These are phyloP conservation scores for Casuarina cunninghamiana DNA, from an alignment of 306 rosid species.

Conservation along the genomic window DNA sequence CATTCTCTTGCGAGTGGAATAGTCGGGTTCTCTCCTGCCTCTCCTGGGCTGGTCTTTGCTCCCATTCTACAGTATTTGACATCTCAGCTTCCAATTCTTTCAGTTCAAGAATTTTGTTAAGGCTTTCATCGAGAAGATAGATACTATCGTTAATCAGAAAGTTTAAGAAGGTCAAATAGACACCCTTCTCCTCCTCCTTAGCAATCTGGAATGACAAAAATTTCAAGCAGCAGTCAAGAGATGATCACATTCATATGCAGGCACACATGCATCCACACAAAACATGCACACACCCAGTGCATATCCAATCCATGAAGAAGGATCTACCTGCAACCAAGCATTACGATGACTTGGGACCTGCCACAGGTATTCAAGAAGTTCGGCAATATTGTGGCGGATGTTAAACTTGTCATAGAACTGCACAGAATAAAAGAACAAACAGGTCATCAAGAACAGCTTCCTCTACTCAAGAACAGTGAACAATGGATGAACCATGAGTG, in stretches of 20 bases:
- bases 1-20: conserved; percentile 98
- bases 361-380: conserved; percentile 98
- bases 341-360: conserved; percentile 97
- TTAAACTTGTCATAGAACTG: conserved; percentile 98
- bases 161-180: conserved; percentile 93
- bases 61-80: conserved; percentile 95
- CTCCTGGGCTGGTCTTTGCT: conserved; percentile 83
- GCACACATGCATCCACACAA: not conserved
- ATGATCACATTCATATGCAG: not conserved
- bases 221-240: conserved; percentile 20
- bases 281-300: not conserved
- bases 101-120: conserved; percentile 94
- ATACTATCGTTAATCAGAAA: conserved; percentile 95
- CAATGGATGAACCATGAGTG: conserved; percentile 14
- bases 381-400: conserved; percentile 97
- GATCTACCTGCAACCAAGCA: conserved; percentile 90
- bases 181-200: conserved; percentile 98
- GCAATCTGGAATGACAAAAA: conserved; percentile 74
- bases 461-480: conserved; percentile 23
- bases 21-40: conserved; percentile 96
- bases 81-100: conserved; percentile 98
- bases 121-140: conserved; percentile 95
- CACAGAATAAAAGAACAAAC: conserved; percentile 37
- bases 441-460: conserved; percentile 22
- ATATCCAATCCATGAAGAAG: conserved; percentile 9